These are phyloP conservation scores for Spinacia oleracea DNA, from an alignment of 179 eudicot genomes.

Conservation along the genomic window DNA sequence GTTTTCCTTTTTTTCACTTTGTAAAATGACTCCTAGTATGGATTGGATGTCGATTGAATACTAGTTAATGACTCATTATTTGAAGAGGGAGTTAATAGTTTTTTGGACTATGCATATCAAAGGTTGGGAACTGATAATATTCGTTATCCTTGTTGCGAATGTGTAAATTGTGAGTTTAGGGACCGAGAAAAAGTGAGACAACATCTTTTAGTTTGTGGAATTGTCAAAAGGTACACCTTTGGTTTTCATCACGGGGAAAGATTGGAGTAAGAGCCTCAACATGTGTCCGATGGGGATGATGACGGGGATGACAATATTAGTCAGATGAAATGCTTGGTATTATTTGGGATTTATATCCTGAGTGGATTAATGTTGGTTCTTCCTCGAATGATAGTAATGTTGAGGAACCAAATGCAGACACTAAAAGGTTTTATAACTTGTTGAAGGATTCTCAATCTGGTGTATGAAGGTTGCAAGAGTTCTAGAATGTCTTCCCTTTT, in stretches of 20 bases:
- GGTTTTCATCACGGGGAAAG: conserved; percentile 17
- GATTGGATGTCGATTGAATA: conserved; percentile 6
- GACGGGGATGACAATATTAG: too few relatives aligned
- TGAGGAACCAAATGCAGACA: conserved; percentile 22
- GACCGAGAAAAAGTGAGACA: neutral
- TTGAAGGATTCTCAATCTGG: too few relatives aligned
- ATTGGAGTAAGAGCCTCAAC: too few relatives aligned
- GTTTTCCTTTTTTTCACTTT: neutral
- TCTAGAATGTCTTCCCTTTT: too few relatives aligned
- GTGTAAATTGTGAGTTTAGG: conserved; percentile 1
- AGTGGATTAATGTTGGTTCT: neutral
- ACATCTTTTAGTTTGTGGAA: neutral
- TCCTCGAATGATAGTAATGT: neutral
- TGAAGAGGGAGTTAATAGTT: neutral
- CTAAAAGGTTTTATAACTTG: too few relatives aligned
- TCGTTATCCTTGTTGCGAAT: conserved; percentile 16
- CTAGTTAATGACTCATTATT: neutral
- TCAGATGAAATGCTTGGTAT: neutral
- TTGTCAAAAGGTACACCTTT: conserved; percentile 5
- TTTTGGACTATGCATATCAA: conserved; percentile 6
- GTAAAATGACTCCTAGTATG: conserved; percentile 8
- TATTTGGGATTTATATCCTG: too few relatives aligned
- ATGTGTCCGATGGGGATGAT: too few relatives aligned
- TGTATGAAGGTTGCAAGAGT: too few relatives aligned
- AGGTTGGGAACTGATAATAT: too few relatives aligned